Evolutionary conservation across 129 eudicot genomes (phyloP).

Genomic region (Helichrysum umbraculigerum): DNA sequence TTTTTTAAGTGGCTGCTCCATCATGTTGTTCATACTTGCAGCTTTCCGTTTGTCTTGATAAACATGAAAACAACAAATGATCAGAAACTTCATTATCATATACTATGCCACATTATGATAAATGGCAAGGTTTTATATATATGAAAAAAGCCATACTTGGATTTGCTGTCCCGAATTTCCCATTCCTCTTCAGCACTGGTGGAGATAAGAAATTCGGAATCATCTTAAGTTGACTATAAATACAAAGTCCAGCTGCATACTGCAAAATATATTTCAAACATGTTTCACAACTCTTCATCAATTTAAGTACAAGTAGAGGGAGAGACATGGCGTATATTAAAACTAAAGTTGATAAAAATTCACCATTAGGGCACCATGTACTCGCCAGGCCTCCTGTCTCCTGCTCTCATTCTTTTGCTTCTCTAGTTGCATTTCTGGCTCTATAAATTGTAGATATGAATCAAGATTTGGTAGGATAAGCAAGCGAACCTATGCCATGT

Average conservation of each 20-base stretch:
- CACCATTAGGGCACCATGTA: constrained; percentile 92
- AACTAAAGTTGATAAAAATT: constrained; percentile 21
- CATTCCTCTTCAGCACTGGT: constrained; percentile 53
- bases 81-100: not conserved
- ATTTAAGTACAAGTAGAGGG: not conserved
- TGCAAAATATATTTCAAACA: constrained; percentile 28
- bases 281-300: not conserved
- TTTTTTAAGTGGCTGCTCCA: constrained; percentile 75
- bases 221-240: constrained; percentile 64
- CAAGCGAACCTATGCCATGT: constrained; percentile 65
- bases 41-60: constrained; percentile 74
- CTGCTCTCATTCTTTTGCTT: constrained; percentile 78
- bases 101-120: not conserved
- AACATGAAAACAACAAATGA: constrained; percentile 17
- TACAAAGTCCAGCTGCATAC: constrained; percentile 86
- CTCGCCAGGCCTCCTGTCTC: constrained; percentile 93
- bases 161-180: constrained; percentile 41
- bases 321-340: not conserved
- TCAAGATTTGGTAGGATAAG: constrained; percentile 90
- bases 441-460: constrained; percentile 77
- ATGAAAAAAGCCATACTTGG: constrained; percentile 52
- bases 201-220: constrained; percentile 57
- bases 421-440: constrained; percentile 80
- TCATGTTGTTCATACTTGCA: constrained; percentile 56
- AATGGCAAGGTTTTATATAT: not conserved